Conservation (phyloP, 2,329 filamentous ascomycete genomes). For the Venturiaceae sp. region DNA sequence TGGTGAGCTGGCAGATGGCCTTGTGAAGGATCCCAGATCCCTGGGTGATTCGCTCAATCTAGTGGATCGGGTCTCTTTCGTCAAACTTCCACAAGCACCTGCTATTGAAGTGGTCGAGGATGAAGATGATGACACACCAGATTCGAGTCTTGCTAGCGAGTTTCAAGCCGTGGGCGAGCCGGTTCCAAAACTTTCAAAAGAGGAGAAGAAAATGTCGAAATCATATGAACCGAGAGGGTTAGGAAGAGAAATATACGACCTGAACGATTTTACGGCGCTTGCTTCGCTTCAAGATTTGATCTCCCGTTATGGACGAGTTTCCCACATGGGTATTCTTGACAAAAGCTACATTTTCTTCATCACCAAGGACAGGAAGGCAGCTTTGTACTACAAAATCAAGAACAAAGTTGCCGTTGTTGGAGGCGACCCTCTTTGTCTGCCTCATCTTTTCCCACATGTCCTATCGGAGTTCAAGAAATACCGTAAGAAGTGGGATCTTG, state of each 20-base stretch:
- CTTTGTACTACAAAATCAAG: slow-evolving; percentile 28
- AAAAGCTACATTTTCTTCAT: slow-evolving; percentile 31
- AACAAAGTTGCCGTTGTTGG: slow-evolving; percentile 27
- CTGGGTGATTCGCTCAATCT: not conserved
- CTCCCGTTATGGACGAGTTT: slow-evolving; percentile 25
- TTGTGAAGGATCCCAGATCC: not conserved
- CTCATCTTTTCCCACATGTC: slow-evolving; percentile 15
- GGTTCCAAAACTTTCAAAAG: not conserved
- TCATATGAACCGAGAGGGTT: not conserved
- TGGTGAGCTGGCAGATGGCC: not conserved
- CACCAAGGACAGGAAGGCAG: slow-evolving; percentile 20
- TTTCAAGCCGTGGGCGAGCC: not conserved
- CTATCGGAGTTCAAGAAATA: slow-evolving; percentile 26
- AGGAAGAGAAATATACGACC: not conserved
- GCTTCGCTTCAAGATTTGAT: slow-evolving; percentile 21
- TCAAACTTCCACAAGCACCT: not conserved
- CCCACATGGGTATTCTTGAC: slow-evolving; percentile 34
- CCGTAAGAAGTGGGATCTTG: slow-evolving; percentile 19
- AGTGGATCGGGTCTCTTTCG: slow-evolving; percentile 1
- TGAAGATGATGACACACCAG: not conserved
- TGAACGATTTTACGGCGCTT: slow-evolving; percentile 21
- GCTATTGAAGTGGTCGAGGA: not conserved
- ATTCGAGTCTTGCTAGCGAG: not conserved
- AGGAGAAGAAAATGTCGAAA: not conserved
- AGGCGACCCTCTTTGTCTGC: slow-evolving; percentile 28